These are phyloP conservation scores for Nannochloropsis salina DNA, from an alignment of 108 stramenopile species.

Conservation along the genomic window DNA sequence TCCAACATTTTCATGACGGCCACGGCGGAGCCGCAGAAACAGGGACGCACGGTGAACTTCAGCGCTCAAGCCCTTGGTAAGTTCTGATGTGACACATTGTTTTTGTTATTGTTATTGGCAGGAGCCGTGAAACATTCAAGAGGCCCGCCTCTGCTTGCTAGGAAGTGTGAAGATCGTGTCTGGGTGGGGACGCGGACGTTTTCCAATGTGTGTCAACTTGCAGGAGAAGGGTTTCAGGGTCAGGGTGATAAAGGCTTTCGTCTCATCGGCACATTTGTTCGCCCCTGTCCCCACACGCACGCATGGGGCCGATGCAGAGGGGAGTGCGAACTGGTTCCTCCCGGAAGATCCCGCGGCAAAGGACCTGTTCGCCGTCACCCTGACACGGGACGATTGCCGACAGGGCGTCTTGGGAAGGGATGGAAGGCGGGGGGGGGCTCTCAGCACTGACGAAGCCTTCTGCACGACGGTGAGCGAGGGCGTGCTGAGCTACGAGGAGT, in stretches of 20 bases:
- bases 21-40: background rate
- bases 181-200: no score
- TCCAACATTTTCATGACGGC: background rate
- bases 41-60: conserved; percentile 1
- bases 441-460: background rate
- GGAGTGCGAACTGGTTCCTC: background rate
- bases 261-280: no score
- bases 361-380: conserved; percentile 3
- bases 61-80: background rate
- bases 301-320: background rate
- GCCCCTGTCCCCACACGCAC: no score
- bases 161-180: no score
- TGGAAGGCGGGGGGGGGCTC: no score
- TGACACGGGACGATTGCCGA: background rate
- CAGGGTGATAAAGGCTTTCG: no score
- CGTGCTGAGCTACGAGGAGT: background rate
- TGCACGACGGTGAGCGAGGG: background rate
- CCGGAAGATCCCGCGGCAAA: background rate
- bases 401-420: background rate
- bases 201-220: no score
- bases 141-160: no score
- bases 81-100: background rate
- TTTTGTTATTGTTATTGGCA: no score
- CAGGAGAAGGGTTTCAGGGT: no score
- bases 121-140: no score